A percentile compares a stretch with the other conserved stretches of the same genome.
These are phyloP conservation scores for Eutrema japonicum DNA, from an alignment of 345 rosid species.

Conservation along the genomic window DNA sequence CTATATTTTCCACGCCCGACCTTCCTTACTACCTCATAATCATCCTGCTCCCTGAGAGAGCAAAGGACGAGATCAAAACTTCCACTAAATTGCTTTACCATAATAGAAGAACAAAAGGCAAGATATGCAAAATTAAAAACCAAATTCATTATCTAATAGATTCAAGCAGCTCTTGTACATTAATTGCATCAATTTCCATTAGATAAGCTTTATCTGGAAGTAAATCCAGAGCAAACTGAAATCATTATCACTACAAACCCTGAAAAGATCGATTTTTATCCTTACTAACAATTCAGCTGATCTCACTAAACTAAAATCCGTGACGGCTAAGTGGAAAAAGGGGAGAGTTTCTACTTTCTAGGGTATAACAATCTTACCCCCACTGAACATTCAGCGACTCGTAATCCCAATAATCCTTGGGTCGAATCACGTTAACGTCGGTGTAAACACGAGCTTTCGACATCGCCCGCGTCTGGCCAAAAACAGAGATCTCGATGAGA, in stretches of 20 bases:
- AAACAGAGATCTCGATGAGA: conserved; percentile 47
- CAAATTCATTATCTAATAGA: neutral
- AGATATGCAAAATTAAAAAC: neutral
- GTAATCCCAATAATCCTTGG: conserved; percentile 97
- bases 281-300: conserved; percentile 1
- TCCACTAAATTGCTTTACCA: neutral
- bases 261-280: neutral
- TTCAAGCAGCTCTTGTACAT: neutral
- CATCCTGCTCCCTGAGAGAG: conserved; percentile 72
- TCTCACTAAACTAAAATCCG: neutral
- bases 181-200: neutral
- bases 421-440: conserved; percentile 80
- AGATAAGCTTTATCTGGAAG: neutral
- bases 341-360: neutral
- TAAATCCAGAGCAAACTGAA: neutral
- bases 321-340: neutral
- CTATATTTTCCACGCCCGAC: conserved; percentile 88
- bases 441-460: conserved; percentile 89
- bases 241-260: neutral
- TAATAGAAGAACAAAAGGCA: neutral
- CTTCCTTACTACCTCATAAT: conserved; percentile 87
- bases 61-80: conserved; percentile 25
- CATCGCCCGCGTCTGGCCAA: conserved; percentile 51
- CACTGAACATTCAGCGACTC: conserved; percentile 77
- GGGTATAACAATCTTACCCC: conserved; percentile 58